Base-by-base conservation (phyloP, 345 rosid species). In the Moricandia moricandioides region DNA sequence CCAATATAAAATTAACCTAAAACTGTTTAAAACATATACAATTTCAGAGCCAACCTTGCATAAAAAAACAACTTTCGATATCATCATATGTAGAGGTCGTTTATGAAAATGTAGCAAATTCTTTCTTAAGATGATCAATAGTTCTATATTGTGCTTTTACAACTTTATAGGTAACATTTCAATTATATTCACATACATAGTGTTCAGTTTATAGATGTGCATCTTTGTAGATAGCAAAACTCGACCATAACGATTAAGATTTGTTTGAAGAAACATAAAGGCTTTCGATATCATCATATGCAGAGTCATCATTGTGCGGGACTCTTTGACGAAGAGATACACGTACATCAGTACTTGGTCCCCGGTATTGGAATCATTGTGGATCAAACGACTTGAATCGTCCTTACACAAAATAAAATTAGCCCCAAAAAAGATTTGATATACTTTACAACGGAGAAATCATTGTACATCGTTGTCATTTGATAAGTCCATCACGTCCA, bases 231-330 rank as follows among this genome's bases (percentile, higher is more conserved):
- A 49, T 27, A 61, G 6, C 11, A 51, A 62, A 71, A 34, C 61
- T 21, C 69, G n/a, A 72, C 76, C 62, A 62, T 49, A 21, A 49
- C 9, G 6, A 47, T 47, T 71, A n/a, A 61, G 14, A 71, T 57
- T n/a, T 56, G 55, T 24, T 56, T 56, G 11, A 26, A 14, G 29
- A 69, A 24, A 60, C 1, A 29, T 7, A 30, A 43, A 70, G 24
- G 21, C 31, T 37, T 35, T 62, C 8, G 12, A 62, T 63, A 21
- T 24, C 4, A 34, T 26, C 45, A 71, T 12, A 71, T 45, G 72
- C 27, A 66, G 21, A 64, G 47, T 74, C 72, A 43, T 43, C 60
- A 45, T 55, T 66, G 14, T 64, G 24, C 13, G 30, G 55, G 63
- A 63, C 55, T 37, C 14, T 60, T 45, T 60, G 75, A 45, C 33